A percentile compares a stretch with the other conserved stretches of the same genome.
phyloP scores from a whole-genome alignment of 306 rosid species.

The Arachis stenosperma region DNA sequence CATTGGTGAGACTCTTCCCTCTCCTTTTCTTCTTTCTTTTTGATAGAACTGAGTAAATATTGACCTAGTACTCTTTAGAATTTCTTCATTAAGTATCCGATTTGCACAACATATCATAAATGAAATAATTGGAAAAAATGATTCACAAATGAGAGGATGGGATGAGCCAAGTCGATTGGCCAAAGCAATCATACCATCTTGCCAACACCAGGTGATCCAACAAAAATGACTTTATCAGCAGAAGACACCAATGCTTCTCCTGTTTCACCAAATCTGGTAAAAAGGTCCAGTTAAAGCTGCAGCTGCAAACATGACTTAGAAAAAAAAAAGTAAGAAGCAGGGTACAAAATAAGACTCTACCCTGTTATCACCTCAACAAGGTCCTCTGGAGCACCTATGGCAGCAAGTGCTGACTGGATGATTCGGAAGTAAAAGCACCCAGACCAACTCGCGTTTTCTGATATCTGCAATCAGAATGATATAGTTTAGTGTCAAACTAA shows the following conservation, averaged over 20 bases:
- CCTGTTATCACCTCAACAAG: constrained; percentile 93
- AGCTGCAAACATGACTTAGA: constrained; percentile 27
- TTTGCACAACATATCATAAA: constrained; percentile 26
- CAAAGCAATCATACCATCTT: constrained; percentile 75
- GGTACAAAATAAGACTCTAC: constrained; percentile 50
- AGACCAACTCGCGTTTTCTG: constrained; percentile 99
- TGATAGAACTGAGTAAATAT: constrained; percentile 26
- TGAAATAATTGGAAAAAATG: constrained; percentile 14
- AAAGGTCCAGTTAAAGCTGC: constrained; percentile 36
- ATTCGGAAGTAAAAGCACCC: constrained; percentile 94
- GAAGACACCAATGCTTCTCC: constrained; percentile 96
- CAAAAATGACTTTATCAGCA: constrained; percentile 92
- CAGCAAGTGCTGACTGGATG: constrained; percentile 98
- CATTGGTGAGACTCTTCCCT: neutral
- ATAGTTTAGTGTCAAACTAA: constrained; percentile 39
- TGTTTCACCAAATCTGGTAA: constrained; percentile 88
- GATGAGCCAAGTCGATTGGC: constrained; percentile 30
- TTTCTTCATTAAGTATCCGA: constrained; percentile 26
- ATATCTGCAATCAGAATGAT: constrained; percentile 63
- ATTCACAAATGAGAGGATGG: constrained; percentile 22
- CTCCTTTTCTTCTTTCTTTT: neutral
- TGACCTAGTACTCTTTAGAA: constrained; percentile 8
- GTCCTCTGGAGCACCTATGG: constrained; percentile 97
- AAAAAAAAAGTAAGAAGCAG: constrained; percentile 26
- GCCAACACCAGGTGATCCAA: constrained; percentile 97